phyloP scores from a whole-genome alignment of 2,329 filamentous ascomycete genomes.

The Coniochaeta hoffmannii region DNA sequence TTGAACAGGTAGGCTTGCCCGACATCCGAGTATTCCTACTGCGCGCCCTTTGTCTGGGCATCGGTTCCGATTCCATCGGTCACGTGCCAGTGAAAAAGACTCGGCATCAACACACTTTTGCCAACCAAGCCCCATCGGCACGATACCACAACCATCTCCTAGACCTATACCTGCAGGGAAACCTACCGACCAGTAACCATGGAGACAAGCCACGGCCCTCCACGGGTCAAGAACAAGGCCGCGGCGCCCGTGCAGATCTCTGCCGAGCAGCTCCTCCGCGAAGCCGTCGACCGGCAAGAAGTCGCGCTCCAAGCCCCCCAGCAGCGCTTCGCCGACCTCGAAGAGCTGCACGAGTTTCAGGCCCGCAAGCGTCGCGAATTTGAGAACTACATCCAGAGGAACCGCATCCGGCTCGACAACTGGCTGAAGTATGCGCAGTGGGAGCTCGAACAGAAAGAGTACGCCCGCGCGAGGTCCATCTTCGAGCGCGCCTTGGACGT shows the following conservation, averaged over 20 bases:
- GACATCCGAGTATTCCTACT: too few species aligned
- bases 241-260: constrained; percentile 86
- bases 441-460: constrained; percentile 98
- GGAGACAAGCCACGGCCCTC: constrained; percentile 86
- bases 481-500: constrained; percentile 94
- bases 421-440: constrained; percentile 97
- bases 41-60: too few species aligned
- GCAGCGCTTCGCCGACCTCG: constrained; percentile 89
- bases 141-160: neutral
- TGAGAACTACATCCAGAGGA: constrained; percentile 94
- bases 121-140: neutral
- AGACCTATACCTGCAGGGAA: constrained; percentile 6
- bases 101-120: neutral
- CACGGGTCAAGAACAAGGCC: constrained; percentile 98
- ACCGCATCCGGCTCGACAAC: constrained; percentile 94
- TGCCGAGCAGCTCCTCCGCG: constrained; percentile 91
- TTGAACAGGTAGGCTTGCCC: too few species aligned
- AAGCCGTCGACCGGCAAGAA: constrained; percentile 96
- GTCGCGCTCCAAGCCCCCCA: constrained; percentile 80
- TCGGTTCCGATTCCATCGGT: neutral
- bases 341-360: constrained; percentile 97
- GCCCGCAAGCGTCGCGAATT: constrained; percentile 94
- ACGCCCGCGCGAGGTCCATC: constrained; percentile 79
- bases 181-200: constrained; percentile 42
- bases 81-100: neutral